Evolutionary conservation across 352 stramenopile genomes (phyloP), one percentile per base, ranked within the genome.

Genomic region (Phytophthora uliginosa): DNA sequence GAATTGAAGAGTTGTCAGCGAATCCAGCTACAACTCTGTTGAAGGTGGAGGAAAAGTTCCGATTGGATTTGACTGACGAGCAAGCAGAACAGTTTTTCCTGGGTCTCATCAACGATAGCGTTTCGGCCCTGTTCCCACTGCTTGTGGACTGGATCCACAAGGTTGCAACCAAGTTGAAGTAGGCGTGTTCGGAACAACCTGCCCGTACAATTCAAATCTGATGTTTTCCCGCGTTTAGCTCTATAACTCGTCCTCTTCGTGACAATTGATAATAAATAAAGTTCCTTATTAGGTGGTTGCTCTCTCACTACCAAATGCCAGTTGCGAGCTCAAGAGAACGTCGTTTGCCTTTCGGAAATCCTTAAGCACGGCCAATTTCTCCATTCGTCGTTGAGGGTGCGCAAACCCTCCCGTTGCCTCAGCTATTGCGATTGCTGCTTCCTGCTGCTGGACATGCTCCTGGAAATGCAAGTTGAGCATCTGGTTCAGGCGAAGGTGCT

Each of bases 21-120:
- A 92, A 98, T 45, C 92, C 91, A 3, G 88, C 86, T 53, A 96
- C 91, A 10, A 92, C 88, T 34, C 65, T 97, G 28, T 82, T 95
- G 50, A 95, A 96, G 55, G 89, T 99, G 33, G 95, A 99, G 78
- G 97, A 99, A 62, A 95, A 98, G 40, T 99, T 99, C 76, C 92
- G 97, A 20, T 84, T 99, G 48, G 97, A 99, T 72, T 82, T 99
- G 38, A 98, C 92, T 9, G 97, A 99, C 79, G 97, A 99, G 73
- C 93, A 99, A 73, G 98, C 98, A 6, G 98, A 99, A 65, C 85
- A 96, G 36, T 99, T 98, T 83, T 99, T 99, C 74, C 74, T 99
- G 9, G 87, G 84, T 6, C 89, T 99, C 28, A 99, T 99, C 71
- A 95, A 92, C 63, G 97, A 99, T 70, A 99, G 93, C 73, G 88